Conservation (phyloP, 345 rosid species). For the Aurinia saxatilis region DNA sequence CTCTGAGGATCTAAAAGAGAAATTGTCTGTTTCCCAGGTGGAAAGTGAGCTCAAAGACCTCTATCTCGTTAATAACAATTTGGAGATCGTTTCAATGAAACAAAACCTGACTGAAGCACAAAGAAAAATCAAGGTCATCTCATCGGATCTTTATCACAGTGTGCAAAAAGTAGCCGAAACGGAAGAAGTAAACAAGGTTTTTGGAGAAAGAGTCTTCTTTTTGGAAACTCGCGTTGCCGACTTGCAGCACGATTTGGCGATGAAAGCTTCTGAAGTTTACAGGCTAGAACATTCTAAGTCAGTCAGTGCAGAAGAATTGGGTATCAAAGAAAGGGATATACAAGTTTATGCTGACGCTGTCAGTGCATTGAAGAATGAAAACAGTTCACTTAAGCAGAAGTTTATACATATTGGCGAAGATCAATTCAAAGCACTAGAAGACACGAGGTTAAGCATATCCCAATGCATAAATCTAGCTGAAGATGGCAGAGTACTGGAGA, state of each 20-base stretch:
- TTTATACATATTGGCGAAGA: conserved; percentile 25
- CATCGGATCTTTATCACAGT: conserved; percentile 29
- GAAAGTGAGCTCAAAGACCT: conserved; percentile 47
- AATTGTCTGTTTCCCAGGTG: conserved; percentile 37
- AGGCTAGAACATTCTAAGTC: conserved; percentile 43
- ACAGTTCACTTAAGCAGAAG: conserved; percentile 28
- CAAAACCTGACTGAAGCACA: conserved; percentile 32
- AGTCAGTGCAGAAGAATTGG: conserved; percentile 35
- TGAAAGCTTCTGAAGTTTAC: conserved; percentile 43
- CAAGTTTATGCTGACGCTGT: conserved; percentile 27
- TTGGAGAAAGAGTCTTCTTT: conserved; percentile 35
- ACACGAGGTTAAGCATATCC: conserved; percentile 28
- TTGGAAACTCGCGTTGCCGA: conserved; percentile 42
- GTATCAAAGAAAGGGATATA: conserved; percentile 37
- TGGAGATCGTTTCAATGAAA: conserved; percentile 31
- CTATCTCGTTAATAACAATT: conserved; percentile 31
- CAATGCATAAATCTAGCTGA: conserved; percentile 30
- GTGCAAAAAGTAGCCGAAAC: conserved; percentile 27
- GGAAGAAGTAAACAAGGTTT: conserved; percentile 30
- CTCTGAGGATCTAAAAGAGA: conserved; percentile 46
- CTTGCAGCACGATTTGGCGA: conserved; percentile 45
- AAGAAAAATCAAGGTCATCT: conserved; percentile 27
- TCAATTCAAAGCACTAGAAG: conserved; percentile 25
- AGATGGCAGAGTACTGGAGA: conserved; percentile 33
- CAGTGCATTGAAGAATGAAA: conserved; percentile 39